Conservation (phyloP, 1,284 basidiomycete genomes). For the Hortiboletus rubellus region DNA sequence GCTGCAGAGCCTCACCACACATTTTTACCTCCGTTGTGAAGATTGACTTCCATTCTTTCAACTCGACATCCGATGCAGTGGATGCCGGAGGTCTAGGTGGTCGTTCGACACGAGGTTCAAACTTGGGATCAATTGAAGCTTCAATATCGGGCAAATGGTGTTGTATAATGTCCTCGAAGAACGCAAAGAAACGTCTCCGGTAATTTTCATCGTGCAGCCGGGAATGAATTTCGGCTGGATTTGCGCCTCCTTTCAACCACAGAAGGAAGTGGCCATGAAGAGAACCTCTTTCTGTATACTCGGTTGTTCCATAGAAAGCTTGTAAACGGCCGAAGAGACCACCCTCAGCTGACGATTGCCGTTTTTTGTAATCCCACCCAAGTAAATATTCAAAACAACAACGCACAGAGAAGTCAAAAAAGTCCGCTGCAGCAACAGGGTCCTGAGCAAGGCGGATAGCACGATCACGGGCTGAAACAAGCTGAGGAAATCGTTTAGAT, state of each 20-base stretch:
- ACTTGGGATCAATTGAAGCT: neutral
- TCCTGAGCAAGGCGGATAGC: conserved; percentile 2
- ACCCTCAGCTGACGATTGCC: neutral
- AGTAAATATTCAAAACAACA: conserved; percentile 10
- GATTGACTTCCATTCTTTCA: no score
- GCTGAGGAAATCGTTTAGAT: neutral
- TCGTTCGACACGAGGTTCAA: conserved; percentile 5
- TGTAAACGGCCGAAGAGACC: conserved; percentile 4
- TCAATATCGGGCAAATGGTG: conserved; percentile 16
- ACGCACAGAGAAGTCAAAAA: conserved; percentile 9
- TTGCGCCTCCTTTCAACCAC: conserved; percentile 5
- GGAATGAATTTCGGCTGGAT: conserved; percentile 6
- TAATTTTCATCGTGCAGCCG: neutral
- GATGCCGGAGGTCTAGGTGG: no score
- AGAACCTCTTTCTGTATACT: conserved; percentile 14
- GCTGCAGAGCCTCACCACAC: conserved; percentile 17
- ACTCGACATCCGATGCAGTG: no score
- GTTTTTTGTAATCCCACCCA: conserved; percentile 8
- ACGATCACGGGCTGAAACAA: neutral
- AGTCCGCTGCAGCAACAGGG: conserved; percentile 6
- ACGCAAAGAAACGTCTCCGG: conserved; percentile 5
- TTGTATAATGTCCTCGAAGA: conserved; percentile 14
- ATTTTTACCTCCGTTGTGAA: conserved; percentile 1
- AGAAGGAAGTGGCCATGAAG: conserved; percentile 18
- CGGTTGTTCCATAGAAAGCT: conserved; percentile 15